Evolutionary conservation across 2,329 filamentous ascomycete species (phyloP), one percentile per base, ranked within the genome.

Genomic region (Paraphoma sp.): DNA sequence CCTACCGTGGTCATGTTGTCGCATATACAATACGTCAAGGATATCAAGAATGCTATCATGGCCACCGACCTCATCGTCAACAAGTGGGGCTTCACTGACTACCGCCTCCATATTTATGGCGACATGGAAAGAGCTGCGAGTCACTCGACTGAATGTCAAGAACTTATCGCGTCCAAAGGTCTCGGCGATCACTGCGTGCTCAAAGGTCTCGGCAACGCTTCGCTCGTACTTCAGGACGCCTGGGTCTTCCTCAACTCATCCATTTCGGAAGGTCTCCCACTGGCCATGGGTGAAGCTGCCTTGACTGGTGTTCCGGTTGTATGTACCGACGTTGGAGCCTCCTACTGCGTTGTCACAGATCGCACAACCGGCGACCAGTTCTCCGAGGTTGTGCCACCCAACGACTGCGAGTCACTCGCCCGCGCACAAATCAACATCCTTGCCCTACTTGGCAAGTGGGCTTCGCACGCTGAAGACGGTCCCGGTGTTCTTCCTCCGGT

Each of bases 1-100:
- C 86, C 86, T 3, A 88, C 86, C 0, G 85, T 87, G 2, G 85
- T 85, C 38, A 88, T 88, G 86, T 69, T 88, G 50, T 87, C 85
- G 30, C 85, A 88, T 63, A 78, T 85, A 3, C 82, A 83, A 68
- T 82, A 81, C 54, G 73, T 72, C 63, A 88, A 88, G 70, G 86
- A 87, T 59, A 86, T 88, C 72, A 87, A 87, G 71, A 87, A 81
- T 3, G 85, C 86, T 4, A 81, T 88, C 30, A 75, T 87, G 8
- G 84, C 86, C 11, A 85, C 86, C 2, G 85, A 88, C 62, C 82
- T 88, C 58, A 87, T 88, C 59, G 81, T 87, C 64, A 87, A 88
- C 68, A 80, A 85, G 63, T 88, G 82, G 80, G 85, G 85, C 23
- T 87, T 88, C 71, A 81, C 79, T 38, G 85, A 87, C 54, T 88